Evolutionary conservation across 257 asterid genomes (phyloP).

Genomic region (Cynanchum wilfordii): DNA sequence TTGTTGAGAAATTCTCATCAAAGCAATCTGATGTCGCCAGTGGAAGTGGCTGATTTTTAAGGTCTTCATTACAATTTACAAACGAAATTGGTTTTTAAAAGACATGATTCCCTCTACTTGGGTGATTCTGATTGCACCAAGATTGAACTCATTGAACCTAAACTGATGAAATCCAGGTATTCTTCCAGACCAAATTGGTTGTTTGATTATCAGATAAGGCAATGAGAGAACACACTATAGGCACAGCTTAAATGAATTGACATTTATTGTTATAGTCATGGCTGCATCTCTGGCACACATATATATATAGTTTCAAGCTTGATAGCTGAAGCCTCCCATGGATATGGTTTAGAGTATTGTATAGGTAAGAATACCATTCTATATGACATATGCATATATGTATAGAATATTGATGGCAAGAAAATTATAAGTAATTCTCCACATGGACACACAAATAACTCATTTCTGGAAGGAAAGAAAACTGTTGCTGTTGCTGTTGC

Average conservation of each 20-base stretch:
- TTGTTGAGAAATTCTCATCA: conserved; percentile 47
- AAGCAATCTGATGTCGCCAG: conserved; percentile 28
- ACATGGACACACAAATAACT: background rate
- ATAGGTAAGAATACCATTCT: background rate
- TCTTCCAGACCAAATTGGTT: background rate
- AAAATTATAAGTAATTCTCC: background rate
- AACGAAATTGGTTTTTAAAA: background rate
- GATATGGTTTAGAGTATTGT: background rate
- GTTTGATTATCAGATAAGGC: background rate
- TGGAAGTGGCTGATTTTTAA: conserved; percentile 41
- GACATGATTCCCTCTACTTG: background rate
- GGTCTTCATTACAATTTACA: background rate
- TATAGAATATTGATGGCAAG: background rate
- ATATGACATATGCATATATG: background rate
- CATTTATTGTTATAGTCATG: background rate
- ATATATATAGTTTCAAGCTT: background rate
- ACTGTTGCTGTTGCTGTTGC: background rate
- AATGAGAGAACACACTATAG: background rate
- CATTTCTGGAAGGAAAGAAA: background rate
- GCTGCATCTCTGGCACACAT: background rate
- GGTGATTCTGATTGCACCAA: background rate
- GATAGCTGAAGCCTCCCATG: background rate
- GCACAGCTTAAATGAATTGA: background rate
- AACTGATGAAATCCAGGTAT: background rate
- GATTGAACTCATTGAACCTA: background rate